Percentiles rank a stretch among this genome's conserved stretches.
These are phyloP conservation scores for Aplosporella prunicola DNA, from an alignment of 2,329 filamentous ascomycete genomes.

Conservation along the genomic window DNA sequence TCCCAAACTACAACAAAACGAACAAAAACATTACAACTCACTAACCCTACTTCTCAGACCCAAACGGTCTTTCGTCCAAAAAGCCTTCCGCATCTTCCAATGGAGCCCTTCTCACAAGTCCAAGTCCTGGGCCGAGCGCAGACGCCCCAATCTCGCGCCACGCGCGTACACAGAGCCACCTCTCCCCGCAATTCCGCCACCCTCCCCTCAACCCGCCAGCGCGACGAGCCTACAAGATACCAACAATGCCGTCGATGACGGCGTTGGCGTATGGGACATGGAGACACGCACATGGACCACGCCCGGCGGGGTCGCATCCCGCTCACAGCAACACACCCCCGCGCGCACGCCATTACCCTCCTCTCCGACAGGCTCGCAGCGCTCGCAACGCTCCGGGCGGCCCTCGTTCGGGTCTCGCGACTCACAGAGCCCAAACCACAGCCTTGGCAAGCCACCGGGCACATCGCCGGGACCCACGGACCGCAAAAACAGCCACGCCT, in stretches of 20 bases:
- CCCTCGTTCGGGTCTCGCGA: no score
- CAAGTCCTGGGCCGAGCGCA: slow-evolving; percentile 5
- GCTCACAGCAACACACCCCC: slow-evolving; percentile 2
- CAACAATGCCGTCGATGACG: background rate
- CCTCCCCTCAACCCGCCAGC: no score
- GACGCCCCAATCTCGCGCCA: background rate
- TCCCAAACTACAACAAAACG: background rate
- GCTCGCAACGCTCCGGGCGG: no score
- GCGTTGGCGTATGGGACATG: slow-evolving; percentile 3
- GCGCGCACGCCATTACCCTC: slow-evolving; percentile 2
- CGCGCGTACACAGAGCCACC: background rate
- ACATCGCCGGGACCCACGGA: background rate
- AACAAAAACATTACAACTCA: background rate
- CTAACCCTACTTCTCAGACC: background rate
- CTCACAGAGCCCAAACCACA: no score
- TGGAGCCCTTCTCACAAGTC: slow-evolving; percentile 5
- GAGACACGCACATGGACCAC: slow-evolving; percentile 5
- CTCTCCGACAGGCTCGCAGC: slow-evolving; percentile 1
- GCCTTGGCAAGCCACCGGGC: no score
- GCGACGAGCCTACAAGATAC: background rate
- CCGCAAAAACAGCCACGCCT: background rate
- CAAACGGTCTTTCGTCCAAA: background rate
- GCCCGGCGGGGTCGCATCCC: slow-evolving; percentile 3
- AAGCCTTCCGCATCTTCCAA: slow-evolving; percentile 9
- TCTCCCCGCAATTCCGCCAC: no score